Percentiles rank a stretch among this genome's conserved stretches.
Conservation (phyloP, 805 yeast species). For the Ogataea wickerhamii region DNA sequence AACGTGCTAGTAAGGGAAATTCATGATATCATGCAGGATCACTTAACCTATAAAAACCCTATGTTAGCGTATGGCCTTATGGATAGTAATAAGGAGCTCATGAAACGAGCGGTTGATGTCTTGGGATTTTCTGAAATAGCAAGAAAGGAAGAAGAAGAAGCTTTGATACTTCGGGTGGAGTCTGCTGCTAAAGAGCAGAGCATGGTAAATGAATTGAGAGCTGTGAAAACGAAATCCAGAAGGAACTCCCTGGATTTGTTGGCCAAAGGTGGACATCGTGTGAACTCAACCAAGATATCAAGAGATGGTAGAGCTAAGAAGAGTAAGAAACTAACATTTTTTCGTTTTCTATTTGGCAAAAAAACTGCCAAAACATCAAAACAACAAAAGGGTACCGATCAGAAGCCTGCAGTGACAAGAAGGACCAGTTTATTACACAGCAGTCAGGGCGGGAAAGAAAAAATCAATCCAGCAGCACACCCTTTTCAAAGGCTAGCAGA, state of each 20-base stretch:
- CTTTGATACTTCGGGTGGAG: slow-evolving; percentile 8
- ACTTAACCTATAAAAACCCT: slow-evolving; percentile 35
- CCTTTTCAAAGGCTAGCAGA: background rate
- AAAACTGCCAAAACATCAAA: background rate
- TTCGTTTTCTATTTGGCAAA: background rate
- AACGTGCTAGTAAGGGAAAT: slow-evolving; percentile 37
- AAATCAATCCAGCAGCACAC: background rate
- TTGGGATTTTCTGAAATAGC: slow-evolving; percentile 10
- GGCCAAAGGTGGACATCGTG: slow-evolving; percentile 7
- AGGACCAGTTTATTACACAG: background rate
- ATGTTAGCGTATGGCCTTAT: slow-evolving; percentile 27
- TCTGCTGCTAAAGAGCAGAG: slow-evolving; percentile 7
- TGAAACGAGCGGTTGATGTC: slow-evolving; percentile 13
- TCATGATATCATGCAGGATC: slow-evolving; percentile 33
- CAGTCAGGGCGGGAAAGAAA: background rate
- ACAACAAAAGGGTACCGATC: background rate
- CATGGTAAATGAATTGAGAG: slow-evolving; percentile 8
- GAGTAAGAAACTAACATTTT: background rate
- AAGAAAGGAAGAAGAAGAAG: slow-evolving; percentile 5
- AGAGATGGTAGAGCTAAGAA: slow-evolving; percentile 2
- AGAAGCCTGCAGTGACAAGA: background rate
- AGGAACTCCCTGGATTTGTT: slow-evolving; percentile 23
- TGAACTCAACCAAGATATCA: slow-evolving; percentile 24
- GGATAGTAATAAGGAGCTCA: slow-evolving; percentile 26
- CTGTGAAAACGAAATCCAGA: slow-evolving; percentile 13